Evolutionary conservation across 129 eudicot species (phyloP), one percentile per base, ranked within the genome.

Genomic region (Ambrosia trifida): DNA sequence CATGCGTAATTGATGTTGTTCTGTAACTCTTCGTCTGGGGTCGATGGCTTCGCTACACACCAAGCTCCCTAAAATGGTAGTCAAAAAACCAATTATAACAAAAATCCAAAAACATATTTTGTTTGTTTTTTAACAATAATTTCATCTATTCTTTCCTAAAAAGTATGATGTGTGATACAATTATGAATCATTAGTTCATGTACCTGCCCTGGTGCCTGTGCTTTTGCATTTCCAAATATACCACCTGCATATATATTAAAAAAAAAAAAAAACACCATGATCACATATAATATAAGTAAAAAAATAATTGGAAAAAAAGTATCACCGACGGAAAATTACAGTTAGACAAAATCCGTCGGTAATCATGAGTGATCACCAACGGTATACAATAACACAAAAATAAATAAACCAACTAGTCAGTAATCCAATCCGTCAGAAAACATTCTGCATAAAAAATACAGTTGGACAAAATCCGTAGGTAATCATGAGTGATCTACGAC

Each of bases 1-100:
- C 89, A 85, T 1, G 77, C 85, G 28, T 19, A 85, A 0, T 85
- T 8, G 4, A 85, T 72, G 75, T 81, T 85, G 9, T 49, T 54
- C 9, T n/a, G 47, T 5, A 82, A 74, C 44, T 56, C 69, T 3
- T 30, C 57, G 11, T 78, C 75, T 4, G 72, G 9, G 4, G 86
- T 4, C 5, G 86, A 82, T 4, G 89, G 86, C 38, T 79, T 78
- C 3, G 89, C 84, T 19, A 81, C 75, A 62, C 89, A 85, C 89
- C 89, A 85, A 35, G 80, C 47, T 58, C 68, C 68, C 89, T 85
- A 62, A 24, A 75, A 50, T n/a, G 24, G 33, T 53, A 16, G 45
- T 60, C 10, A 43, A 30, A 49, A 44, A 72, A 16, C 3, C 19
- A 10, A 33, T 17, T 32, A 49, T 68, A 14, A 58, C 33, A 10